These are phyloP conservation scores for Selenicereus undatus DNA, from an alignment of 148 eudicot genomes.

Conservation along the genomic window DNA sequence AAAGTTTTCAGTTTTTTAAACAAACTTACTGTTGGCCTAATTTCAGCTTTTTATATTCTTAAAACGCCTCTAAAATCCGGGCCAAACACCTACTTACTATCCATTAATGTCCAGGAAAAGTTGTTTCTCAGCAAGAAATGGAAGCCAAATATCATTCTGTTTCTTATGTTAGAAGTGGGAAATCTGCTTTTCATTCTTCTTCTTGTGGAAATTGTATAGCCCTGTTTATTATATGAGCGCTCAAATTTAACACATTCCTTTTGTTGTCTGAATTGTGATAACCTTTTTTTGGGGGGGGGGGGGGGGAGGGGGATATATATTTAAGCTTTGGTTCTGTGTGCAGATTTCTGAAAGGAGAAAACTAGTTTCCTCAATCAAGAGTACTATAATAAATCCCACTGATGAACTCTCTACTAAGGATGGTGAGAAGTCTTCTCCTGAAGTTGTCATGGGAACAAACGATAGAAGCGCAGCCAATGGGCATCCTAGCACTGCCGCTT, in stretches of 20 bases:
- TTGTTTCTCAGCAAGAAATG: neutral
- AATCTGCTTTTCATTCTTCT: neutral
- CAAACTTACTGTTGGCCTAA: no score
- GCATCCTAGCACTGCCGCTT: slow-evolving; percentile 22
- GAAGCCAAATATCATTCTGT: neutral
- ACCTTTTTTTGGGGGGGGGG: no score
- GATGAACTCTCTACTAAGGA: slow-evolving; percentile 25
- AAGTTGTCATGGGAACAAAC: slow-evolving; percentile 22
- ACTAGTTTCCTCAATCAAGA: slow-evolving; percentile 64
- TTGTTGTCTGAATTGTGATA: no score
- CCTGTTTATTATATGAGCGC: neutral
- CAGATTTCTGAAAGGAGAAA: slow-evolving; percentile 88
- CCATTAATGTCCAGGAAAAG: neutral
- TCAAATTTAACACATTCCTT: neutral
- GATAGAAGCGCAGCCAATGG: slow-evolving; percentile 16
- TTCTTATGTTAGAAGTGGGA: neutral
- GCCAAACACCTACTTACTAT: no score
- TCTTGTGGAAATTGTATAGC: neutral
- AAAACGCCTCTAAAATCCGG: no score
- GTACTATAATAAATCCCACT: slow-evolving; percentile 37
- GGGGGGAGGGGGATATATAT: neutral
- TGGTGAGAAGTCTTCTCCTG: slow-evolving; percentile 16
- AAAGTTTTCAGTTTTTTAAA: no score
- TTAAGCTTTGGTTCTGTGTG: slow-evolving; percentile 8
- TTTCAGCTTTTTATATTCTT: no score